A percentile compares a stretch with the other conserved stretches of the same genome.
Evolutionary conservation across 352 stramenopile species (phyloP).

Genomic region (Phytopythium montanum): DNA sequence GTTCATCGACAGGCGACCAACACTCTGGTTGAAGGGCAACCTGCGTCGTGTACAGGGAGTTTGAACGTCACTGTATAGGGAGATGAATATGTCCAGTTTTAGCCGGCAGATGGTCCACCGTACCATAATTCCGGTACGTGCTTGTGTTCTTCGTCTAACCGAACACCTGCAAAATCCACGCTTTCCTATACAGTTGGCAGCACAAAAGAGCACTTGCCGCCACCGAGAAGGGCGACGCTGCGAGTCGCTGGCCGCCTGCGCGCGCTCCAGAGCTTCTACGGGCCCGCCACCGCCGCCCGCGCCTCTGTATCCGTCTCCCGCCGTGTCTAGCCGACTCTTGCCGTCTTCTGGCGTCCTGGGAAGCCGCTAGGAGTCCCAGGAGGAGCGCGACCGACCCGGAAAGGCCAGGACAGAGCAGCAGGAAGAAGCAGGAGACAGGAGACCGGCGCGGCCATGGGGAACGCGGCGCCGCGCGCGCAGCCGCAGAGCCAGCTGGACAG

Average conservation of each 20-base stretch:
- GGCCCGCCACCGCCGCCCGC: background rate
- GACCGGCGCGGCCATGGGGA: constrained; percentile 49
- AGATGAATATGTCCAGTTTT: background rate
- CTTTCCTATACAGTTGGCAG: too few species aligned
- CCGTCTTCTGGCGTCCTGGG: background rate
- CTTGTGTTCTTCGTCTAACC: background rate
- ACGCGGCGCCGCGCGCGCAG: constrained; percentile 77
- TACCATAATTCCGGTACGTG: background rate
- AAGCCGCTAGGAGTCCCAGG: constrained; percentile 1
- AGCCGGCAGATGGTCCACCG: background rate
- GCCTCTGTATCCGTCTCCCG: background rate
- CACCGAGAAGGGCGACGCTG: background rate
- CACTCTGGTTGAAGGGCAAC: constrained; percentile 1
- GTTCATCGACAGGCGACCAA: background rate
- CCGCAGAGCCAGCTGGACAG: constrained; percentile 75
- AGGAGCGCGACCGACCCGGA: constrained; percentile 5
- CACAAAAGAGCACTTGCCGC: background rate
- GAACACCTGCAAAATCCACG: background rate
- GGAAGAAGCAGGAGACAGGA: background rate
- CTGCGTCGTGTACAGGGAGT: background rate
- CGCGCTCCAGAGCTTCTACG: background rate
- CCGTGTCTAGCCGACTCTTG: background rate
- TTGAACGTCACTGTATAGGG: background rate
- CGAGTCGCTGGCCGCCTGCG: background rate
- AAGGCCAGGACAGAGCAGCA: too few species aligned